Conservation (phyloP, 2,329 filamentous ascomycete genomes). For the Aureobasidium uvarum region DNA sequence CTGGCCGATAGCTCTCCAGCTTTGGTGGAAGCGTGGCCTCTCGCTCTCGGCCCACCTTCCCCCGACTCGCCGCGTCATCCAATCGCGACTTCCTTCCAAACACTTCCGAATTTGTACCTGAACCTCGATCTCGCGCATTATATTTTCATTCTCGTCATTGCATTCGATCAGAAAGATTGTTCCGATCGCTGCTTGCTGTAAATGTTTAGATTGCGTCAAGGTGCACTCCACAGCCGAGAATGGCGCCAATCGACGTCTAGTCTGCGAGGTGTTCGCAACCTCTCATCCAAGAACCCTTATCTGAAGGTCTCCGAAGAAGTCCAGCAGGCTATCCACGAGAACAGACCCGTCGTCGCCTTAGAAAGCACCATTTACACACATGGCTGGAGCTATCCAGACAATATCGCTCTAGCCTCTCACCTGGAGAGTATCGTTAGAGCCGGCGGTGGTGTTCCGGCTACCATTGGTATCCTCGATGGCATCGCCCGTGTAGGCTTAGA, state of each 20-base stretch:
- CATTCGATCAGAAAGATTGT: not conserved
- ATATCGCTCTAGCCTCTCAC: constrained; percentile 70
- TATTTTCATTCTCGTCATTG: not conserved
- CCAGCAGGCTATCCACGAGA: constrained; percentile 67
- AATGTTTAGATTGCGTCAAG: constrained; percentile 23
- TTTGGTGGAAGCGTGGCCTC: constrained; percentile 28
- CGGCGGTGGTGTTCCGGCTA: constrained; percentile 82
- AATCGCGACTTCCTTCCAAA: not conserved
- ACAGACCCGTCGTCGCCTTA: constrained; percentile 82
- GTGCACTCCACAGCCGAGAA: not conserved
- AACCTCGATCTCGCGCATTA: not conserved
- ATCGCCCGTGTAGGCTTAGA: constrained; percentile 76
- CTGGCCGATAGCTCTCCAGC: constrained; percentile 19
- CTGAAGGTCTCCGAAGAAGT: constrained; percentile 81
- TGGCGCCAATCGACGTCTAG: not conserved
- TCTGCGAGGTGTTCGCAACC: not conserved
- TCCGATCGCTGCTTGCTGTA: not conserved
- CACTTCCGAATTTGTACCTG: not conserved
- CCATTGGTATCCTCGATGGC: constrained; percentile 83
- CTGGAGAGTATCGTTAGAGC: constrained; percentile 78
- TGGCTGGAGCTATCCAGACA: constrained; percentile 69
- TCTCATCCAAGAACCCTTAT: constrained; percentile 42
- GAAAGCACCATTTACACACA: constrained; percentile 98
- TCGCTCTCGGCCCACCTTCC: constrained; percentile 28
- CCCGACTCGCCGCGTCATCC: constrained; percentile 23